A percentile compares a stretch with the other conserved stretches of the same genome.
Conservation (phyloP, 2,329 filamentous ascomycete genomes). For the Colletotrichum graminicola region DNA sequence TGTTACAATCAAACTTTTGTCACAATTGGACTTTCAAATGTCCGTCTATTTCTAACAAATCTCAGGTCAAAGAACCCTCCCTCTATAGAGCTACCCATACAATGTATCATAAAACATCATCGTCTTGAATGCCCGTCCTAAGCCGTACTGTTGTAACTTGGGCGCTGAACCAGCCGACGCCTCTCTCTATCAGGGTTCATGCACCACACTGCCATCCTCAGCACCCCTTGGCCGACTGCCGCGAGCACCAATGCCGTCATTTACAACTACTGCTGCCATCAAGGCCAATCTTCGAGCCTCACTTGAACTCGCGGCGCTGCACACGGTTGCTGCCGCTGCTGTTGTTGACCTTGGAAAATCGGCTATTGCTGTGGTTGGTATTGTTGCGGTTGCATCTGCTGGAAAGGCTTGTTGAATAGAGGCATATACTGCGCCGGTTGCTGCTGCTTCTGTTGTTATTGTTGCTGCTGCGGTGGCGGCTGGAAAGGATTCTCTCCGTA, state of each 20-base stretch:
- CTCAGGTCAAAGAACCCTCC: neutral
- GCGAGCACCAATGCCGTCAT: neutral
- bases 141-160: neutral
- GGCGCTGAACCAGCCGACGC: neutral
- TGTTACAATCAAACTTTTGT: neutral
- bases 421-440: too few species aligned
- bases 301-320: neutral
- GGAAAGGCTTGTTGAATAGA: too few species aligned
- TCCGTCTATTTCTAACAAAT: neutral
- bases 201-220: neutral
- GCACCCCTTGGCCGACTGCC: neutral
- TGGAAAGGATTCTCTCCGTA: constrained; percentile 10
- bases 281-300: too few species aligned
- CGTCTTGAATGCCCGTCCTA: too few species aligned
- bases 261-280: neutral
- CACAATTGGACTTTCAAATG: neutral
- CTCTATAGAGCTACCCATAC: neutral
- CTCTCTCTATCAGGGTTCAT: neutral
- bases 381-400: too few species aligned
- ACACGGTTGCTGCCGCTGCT: neutral
- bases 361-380: too few species aligned
- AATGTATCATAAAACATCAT: neutral
- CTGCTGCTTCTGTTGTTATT: neutral
- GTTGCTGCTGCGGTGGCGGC: constrained; percentile 1
- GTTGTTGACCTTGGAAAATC: too few species aligned